A percentile compares a stretch with the other conserved stretches of the same genome.
Conservation (phyloP, 1,139 yeast species). For the Pichia sp. region DNA sequence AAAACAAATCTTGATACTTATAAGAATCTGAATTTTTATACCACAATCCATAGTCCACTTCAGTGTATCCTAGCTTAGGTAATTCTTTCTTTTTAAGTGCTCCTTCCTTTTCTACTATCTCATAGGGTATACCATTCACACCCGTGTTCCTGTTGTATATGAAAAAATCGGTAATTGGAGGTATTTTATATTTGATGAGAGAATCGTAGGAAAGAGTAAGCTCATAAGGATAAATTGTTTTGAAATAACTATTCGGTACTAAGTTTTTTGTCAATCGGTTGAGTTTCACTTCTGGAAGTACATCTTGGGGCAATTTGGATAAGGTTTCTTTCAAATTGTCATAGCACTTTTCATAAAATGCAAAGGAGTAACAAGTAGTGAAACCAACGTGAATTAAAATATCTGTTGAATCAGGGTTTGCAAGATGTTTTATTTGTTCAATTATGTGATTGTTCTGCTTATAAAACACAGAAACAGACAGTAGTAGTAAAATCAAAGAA, state of each 20-base stretch:
- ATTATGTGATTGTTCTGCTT: too few relatives aligned
- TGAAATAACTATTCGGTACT: neutral
- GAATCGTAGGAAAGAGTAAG: constrained; percentile 4
- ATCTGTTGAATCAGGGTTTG: neutral
- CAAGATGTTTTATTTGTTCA: neutral
- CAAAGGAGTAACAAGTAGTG: constrained; percentile 7
- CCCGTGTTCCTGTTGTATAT: constrained; percentile 3
- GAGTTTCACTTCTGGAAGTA: neutral
- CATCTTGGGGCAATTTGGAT: neutral
- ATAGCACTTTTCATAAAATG: constrained; percentile 6
- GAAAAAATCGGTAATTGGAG: constrained; percentile 4
- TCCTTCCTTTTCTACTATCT: constrained; percentile 1
- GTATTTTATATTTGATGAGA: constrained; percentile 1
- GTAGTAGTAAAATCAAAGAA: too few relatives aligned
- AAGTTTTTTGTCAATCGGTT: neutral
- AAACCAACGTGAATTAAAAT: constrained; percentile 7
- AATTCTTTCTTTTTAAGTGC: neutral
- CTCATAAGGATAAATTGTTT: constrained; percentile 9
- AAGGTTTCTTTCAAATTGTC: constrained; percentile 1
- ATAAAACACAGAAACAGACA: too few relatives aligned
- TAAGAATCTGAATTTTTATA: constrained; percentile 33
- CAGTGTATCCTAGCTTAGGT: constrained; percentile 5
- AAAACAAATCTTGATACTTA: neutral
- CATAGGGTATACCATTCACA: neutral
- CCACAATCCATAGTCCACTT: constrained; percentile 44